Percentiles rank a stretch among this genome's conserved stretches.
These are phyloP conservation scores for Umbelopsis sp. DNA, from an alignment of 192 early-diverging fungal species.

Conservation along the genomic window DNA sequence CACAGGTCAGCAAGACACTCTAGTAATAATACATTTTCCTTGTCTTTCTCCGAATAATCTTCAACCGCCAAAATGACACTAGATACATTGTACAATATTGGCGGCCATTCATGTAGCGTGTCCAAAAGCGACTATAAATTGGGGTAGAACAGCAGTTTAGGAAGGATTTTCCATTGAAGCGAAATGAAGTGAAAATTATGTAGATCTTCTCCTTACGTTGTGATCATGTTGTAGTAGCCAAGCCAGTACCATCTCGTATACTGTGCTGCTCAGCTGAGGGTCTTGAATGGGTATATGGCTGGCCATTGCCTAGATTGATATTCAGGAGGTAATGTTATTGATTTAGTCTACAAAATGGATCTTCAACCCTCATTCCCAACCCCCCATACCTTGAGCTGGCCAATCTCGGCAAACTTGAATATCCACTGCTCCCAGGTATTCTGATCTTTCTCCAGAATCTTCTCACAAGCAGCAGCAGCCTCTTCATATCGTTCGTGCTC, in stretches of 20 bases:
- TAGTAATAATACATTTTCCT: constrained; percentile 60
- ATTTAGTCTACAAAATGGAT: too few species aligned
- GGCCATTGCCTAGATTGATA: constrained; percentile 59
- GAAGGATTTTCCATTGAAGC: background rate
- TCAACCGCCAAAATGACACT: constrained; percentile 80
- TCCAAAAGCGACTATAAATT: constrained; percentile 44
- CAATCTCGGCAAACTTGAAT: constrained; percentile 80
- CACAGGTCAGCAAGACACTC: constrained; percentile 78
- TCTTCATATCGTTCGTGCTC: constrained; percentile 58
- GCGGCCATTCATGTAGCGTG: constrained; percentile 80
- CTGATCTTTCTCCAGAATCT: constrained; percentile 69
- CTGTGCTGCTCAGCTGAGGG: constrained; percentile 72
- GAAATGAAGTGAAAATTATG: background rate
- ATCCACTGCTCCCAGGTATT: constrained; percentile 92
- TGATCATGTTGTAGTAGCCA: constrained; percentile 68
- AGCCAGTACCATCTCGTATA: constrained; percentile 89
- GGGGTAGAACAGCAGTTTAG: background rate
- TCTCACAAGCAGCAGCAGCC: constrained; percentile 73
- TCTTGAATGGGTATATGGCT: constrained; percentile 75
- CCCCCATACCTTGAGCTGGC: constrained; percentile 62
- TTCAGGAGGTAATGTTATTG: background rate
- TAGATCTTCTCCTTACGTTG: constrained; percentile 44
- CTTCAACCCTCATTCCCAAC: too few species aligned
- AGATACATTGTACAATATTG: constrained; percentile 71
- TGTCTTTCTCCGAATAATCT: constrained; percentile 59